These are phyloP conservation scores for Rhododendron ferrugineum DNA, from an alignment of 148 eudicot genomes.

Conservation along the genomic window DNA sequence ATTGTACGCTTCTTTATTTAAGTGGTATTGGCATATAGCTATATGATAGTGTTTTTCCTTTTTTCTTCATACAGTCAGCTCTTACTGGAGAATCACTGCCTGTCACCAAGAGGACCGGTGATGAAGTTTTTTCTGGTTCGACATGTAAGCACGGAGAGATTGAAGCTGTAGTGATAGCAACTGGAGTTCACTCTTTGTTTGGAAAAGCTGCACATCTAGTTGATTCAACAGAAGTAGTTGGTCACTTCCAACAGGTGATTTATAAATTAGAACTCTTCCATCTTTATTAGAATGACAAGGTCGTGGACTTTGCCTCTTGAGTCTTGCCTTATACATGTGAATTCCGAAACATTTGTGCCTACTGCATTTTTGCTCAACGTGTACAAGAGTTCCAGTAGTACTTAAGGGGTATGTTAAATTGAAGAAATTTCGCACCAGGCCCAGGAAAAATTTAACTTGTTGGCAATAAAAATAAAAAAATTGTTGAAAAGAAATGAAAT, in stretches of 20 bases:
- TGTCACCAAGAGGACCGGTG: constrained; percentile 57
- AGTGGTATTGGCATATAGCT: not conserved
- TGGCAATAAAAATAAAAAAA: not conserved
- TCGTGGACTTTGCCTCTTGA: not conserved
- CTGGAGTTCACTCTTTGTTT: constrained; percentile 66
- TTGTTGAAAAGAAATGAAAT: not conserved
- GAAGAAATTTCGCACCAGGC: not conserved
- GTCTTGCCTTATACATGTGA: not conserved
- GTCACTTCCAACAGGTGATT: constrained; percentile 67
- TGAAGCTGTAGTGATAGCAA: constrained; percentile 68
- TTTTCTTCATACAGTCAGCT: constrained; percentile 46
- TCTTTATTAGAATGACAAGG: not conserved
- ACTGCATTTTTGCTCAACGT: not conserved
- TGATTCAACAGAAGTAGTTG: constrained; percentile 55
- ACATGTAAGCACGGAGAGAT: constrained; percentile 73
- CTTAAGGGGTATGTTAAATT: not conserved
- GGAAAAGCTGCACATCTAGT: constrained; percentile 72
- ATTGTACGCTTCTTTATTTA: not conserved
- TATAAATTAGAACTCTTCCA: not conserved
- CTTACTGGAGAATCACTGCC: constrained; percentile 73
- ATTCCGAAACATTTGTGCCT: not conserved
- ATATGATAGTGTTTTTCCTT: constrained; percentile 2
- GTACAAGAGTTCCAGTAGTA: not conserved
- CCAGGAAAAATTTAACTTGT: not conserved
- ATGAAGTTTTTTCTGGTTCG: constrained; percentile 69